phyloP scores from a whole-genome alignment of 163 green algal species.

The Volvox carteri region DNA sequence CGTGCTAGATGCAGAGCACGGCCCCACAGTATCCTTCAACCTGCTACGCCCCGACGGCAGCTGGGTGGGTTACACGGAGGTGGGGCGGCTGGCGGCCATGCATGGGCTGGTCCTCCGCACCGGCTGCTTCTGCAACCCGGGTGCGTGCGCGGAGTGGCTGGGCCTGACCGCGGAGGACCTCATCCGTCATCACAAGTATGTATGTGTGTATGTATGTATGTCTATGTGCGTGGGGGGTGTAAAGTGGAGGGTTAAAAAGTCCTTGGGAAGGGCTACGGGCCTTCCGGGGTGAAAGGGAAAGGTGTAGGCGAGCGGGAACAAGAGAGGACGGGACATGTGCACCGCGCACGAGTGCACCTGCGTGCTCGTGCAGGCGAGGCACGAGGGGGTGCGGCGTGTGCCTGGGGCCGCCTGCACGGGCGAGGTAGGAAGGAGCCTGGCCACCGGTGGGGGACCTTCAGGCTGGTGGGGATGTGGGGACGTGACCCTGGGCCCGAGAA shows the following conservation, averaged over 20 bases:
- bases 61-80: slow-evolving; percentile 85
- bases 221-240: no score
- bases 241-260: no score
- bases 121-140: slow-evolving; percentile 96
- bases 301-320: background rate
- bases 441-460: no score
- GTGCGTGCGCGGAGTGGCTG: slow-evolving; percentile 82
- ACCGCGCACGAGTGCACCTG: no score
- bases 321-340: background rate
- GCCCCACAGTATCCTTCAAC: slow-evolving; percentile 91
- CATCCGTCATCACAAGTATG: slow-evolving; percentile 56
- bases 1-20: slow-evolving; percentile 42
- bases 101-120: slow-evolving; percentile 82
- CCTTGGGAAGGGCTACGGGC: background rate
- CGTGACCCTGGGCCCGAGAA: no score
- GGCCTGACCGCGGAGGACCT: slow-evolving; percentile 71
- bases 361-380: no score
- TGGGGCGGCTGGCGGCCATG: slow-evolving; percentile 82
- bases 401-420: no score
- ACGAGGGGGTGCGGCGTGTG: no score
- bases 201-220: no score
- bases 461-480: no score
- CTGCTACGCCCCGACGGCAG: slow-evolving; percentile 78
- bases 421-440: no score
- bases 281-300: background rate